Evolutionary conservation across 1,139 yeast species (phyloP).

Genomic region (Pichia sp.): DNA sequence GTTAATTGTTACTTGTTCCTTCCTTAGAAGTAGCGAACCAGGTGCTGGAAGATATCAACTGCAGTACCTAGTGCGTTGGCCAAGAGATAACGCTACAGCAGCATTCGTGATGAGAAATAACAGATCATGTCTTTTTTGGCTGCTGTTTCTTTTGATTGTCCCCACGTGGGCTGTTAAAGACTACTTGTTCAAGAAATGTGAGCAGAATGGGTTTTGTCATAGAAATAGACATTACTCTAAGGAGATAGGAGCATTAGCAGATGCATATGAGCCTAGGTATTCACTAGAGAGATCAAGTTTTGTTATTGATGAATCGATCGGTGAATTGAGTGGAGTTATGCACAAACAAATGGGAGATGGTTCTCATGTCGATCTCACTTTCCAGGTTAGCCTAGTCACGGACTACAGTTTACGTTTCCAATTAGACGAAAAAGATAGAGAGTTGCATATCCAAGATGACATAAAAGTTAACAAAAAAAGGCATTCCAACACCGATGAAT

Average conservation of each 20-base stretch:
- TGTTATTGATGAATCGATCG: constrained; percentile 23
- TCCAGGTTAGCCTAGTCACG: constrained; percentile 47
- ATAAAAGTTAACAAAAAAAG: constrained; percentile 34
- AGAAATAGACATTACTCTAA: constrained; percentile 71
- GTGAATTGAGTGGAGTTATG: constrained; percentile 38
- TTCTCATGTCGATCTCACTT: constrained; percentile 37
- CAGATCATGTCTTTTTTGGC: too few species aligned
- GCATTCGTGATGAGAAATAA: too few species aligned
- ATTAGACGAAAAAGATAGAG: constrained; percentile 53
- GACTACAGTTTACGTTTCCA: constrained; percentile 52
- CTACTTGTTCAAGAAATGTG: constrained; percentile 72
- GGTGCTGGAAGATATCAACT: too few species aligned
- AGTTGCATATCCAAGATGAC: constrained; percentile 7
- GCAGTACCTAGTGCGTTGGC: too few species aligned
- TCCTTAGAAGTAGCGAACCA: too few species aligned
- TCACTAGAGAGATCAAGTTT: constrained; percentile 40
- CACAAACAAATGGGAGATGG: constrained; percentile 33
- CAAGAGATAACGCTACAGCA: too few species aligned
- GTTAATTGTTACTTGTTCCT: too few species aligned
- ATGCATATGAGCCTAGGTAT: constrained; percentile 42
- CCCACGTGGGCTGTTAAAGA: constrained; percentile 47
- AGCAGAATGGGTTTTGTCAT: constrained; percentile 76
- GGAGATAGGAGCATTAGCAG: constrained; percentile 30
- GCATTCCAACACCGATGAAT: constrained; percentile 51
- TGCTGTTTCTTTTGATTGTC: not conserved